Evolutionary conservation across 768 basidiomycete genomes (phyloP), one percentile per base, ranked within the genome.

Genomic region (Cystofilobasidium capitatum): DNA sequence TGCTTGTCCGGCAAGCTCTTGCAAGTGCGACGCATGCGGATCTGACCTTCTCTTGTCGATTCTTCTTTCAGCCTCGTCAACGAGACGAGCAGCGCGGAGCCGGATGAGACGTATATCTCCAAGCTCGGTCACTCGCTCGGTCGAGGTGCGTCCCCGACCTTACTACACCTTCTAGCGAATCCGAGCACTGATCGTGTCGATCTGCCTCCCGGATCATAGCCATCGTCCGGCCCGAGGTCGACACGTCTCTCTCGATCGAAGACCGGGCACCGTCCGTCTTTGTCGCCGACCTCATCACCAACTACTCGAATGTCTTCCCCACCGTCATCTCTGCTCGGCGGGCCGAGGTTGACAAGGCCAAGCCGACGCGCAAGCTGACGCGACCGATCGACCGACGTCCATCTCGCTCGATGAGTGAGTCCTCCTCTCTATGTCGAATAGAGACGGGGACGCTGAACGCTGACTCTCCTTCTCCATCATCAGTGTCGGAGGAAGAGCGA

Each of bases 71-170:
- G 64, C 8, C 58, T 69, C 16, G 37, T 69, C 49, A 49, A 69
- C 39, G n/a, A 57, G 14, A 54, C 57, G 24, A 39, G 63, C 26
- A 39, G 62, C 14, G 60, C 42, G 12, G 66, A 69, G 39, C 16
- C 44, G 24, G 63, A 69, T 39, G 62, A 64, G 26, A 36, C 40
- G 20, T 64, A 59, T 39, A 63, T 69, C 47, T 40, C 54, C 10
- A 69, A 69, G 62, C 62, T 69, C 42, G 62, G 58, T 2, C 33
- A 64, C 35, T 47, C 68, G 20, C 61, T 69, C 35, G 62, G 68
- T 36, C 68, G 68, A 60, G 62, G 67, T 69, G 2, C 35, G 67
- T 58, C 26, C n/a, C 39, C n/a, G n/a, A n/a, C n/a, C 39, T 54
- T 24, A 29, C 24, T 39, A 16, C n/a, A 3, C 4, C 59, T 22